Evolutionary conservation across 192 early-diverging fungal species (phyloP), one percentile per base, ranked within the genome.

Genomic region (Mortierella hygrophila): DNA sequence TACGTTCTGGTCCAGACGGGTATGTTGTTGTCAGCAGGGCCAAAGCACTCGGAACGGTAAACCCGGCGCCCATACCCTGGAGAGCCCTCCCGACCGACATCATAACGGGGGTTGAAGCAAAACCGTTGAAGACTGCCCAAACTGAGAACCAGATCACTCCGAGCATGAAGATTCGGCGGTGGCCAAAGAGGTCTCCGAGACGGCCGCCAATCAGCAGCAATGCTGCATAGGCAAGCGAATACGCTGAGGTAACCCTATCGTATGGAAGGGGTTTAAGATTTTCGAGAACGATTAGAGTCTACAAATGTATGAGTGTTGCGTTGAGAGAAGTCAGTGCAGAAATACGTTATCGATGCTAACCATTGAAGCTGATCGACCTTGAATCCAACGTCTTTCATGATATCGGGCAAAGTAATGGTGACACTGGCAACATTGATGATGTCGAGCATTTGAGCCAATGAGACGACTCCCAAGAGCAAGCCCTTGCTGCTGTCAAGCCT

Each of bases 111-210:
- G 82, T 70, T 35, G 70, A 47, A 6, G 80, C 80, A 13, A 87
- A 68, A 20, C 52, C 85, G 23, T 82, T 82, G 8, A 87, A 47
- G 21, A 87, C 18, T 7, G 80, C 75, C 49, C 76, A 77, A 38
- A 82, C 57, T 10, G 76, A 44, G 57, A 87, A 82, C 68, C 73
- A 72, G 29, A 65, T 40, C 2, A 79, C 71, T 4, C 80, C 80
- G 6, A 46, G 44, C 41, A 82, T 46, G 54, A 68, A 82, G 47
- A 76, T 75, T 10, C 77, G 63, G 8, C 80, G 76, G 35, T 87
- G 80, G 32, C 85, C 77, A 75, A 78, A 87, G 1, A 82, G 71
- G 71, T 87, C 85, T n/a, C 80, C 85, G 18, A 87, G 29, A 10
- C 77, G 76, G 4, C 80, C 80, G 18, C 72, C 85, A 23, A 70